Evolutionary conservation across 495 filamentous ascomycete genomes (phyloP).

Genomic region (Sporormia fimetaria): DNA sequence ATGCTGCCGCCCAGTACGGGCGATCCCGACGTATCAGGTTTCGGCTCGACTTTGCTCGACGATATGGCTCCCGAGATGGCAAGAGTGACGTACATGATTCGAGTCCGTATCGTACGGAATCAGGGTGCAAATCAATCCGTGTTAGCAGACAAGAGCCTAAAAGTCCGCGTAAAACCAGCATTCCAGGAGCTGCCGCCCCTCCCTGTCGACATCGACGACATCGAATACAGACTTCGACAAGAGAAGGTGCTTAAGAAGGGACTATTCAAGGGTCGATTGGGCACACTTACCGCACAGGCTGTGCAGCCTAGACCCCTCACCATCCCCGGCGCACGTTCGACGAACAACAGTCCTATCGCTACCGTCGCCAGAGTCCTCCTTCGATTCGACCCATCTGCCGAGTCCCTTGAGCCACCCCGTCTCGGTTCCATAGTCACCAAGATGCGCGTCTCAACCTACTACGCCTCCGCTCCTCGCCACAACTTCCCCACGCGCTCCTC

Average conservation of each 20-base stretch:
- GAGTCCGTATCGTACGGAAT: constrained; percentile 40
- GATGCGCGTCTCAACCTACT: constrained; percentile 67
- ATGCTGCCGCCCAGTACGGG: constrained; percentile 73
- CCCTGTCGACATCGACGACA: constrained; percentile 45
- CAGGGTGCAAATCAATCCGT: constrained; percentile 34
- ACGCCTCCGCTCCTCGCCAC: constrained; percentile 42
- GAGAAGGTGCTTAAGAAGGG: constrained; percentile 71
- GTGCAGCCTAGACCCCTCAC: constrained; percentile 60
- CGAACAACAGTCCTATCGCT: constrained; percentile 9
- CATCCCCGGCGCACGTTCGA: constrained; percentile 32
- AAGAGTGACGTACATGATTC: constrained; percentile 61
- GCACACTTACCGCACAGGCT: constrained; percentile 59
- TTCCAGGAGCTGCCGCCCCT: constrained; percentile 67
- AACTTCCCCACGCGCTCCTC: constrained; percentile 37
- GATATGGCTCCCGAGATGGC: constrained; percentile 79
- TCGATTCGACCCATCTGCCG: constrained; percentile 59
- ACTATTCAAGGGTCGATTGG: constrained; percentile 65
- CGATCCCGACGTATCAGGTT: constrained; percentile 41
- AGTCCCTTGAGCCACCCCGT: constrained; percentile 50
- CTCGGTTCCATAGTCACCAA: constrained; percentile 58
- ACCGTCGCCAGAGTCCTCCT: constrained; percentile 60
- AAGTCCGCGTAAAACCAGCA: constrained; percentile 67
- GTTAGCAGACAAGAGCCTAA: constrained; percentile 43
- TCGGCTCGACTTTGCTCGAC: constrained; percentile 47
- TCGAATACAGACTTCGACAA: constrained; percentile 56